These are phyloP conservation scores for Eucalyptus cloeziana DNA, from an alignment of 345 rosid species.

Conservation along the genomic window DNA sequence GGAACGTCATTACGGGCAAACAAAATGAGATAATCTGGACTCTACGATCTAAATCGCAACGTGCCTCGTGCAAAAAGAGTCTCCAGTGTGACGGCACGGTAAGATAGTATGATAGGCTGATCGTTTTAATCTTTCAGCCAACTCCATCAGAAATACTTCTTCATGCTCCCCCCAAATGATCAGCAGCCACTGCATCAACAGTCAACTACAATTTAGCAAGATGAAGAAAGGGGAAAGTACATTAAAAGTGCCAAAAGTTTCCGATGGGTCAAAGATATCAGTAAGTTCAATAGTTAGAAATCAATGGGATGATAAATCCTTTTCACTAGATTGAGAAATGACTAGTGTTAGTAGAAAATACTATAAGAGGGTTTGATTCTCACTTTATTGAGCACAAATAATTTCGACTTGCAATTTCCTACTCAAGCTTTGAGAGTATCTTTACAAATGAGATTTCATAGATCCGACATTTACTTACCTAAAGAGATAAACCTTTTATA, in stretches of 20 bases:
- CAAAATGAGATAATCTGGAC: background rate
- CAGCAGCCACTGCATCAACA: constrained; percentile 39
- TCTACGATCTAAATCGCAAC: background rate
- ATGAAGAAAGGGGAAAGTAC: background rate
- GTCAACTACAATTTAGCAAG: background rate
- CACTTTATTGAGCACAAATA: background rate
- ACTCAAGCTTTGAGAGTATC: background rate
- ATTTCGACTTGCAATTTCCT: background rate
- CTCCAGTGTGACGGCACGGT: background rate
- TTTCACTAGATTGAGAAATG: background rate
- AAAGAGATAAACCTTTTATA: background rate
- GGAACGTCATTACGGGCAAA: background rate
- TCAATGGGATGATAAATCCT: background rate
- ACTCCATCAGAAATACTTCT: constrained; percentile 42
- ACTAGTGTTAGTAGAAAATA: background rate
- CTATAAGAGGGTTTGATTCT: background rate
- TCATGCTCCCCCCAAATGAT: constrained; percentile 81
- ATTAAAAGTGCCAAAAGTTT: too few species aligned
- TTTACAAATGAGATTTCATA: background rate
- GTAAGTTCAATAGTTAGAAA: background rate
- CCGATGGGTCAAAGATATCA: background rate
- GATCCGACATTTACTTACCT: background rate
- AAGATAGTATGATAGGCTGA: background rate
- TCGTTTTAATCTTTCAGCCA: background rate
- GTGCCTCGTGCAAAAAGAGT: background rate